Evolutionary conservation across 2,329 filamentous ascomycete species (phyloP).

Genomic region (Aureobasidium sp.): DNA sequence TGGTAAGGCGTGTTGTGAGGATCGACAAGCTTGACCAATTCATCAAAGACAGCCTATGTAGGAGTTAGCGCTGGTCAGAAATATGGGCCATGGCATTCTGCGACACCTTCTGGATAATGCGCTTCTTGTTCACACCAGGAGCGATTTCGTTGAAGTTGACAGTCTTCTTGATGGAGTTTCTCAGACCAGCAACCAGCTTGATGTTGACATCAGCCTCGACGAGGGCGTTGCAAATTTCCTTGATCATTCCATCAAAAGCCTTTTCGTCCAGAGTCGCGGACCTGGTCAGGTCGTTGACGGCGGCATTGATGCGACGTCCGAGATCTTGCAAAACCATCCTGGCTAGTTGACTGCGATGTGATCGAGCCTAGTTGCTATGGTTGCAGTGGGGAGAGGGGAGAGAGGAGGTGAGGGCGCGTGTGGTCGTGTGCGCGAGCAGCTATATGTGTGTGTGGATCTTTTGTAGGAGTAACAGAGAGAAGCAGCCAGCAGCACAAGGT

Average conservation of each 20-base stretch:
- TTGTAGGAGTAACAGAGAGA: not conserved
- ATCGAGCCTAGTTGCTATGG: slow-evolving; percentile 13
- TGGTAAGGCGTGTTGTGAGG: slow-evolving; percentile 94
- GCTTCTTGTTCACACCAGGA: slow-evolving; percentile 93
- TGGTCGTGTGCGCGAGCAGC: not conserved
- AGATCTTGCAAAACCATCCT: slow-evolving; percentile 98
- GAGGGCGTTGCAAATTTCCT: slow-evolving; percentile 93
- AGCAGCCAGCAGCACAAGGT: not conserved
- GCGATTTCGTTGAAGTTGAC: slow-evolving; percentile 96
- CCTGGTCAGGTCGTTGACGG: slow-evolving; percentile 85
- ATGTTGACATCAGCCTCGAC: slow-evolving; percentile 97
- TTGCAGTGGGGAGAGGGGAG: not conserved
- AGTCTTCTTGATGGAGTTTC: slow-evolving; percentile 81
- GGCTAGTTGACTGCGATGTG: slow-evolving; percentile 16
- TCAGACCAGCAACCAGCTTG: slow-evolving; percentile 79
- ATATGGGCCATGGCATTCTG: not conserved
- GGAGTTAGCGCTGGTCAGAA: slow-evolving; percentile 6
- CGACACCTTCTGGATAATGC: slow-evolving; percentile 75
- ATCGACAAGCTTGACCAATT: slow-evolving; percentile 90
- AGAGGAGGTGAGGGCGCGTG: not conserved
- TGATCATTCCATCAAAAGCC: slow-evolving; percentile 97
- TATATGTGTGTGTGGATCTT: not conserved
- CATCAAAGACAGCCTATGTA: slow-evolving; percentile 72
- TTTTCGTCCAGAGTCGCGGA: slow-evolving; percentile 95
- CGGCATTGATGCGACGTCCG: slow-evolving; percentile 95